Base-by-base conservation (phyloP, 352 stramenopile genomes). In the Globisporangium mamillatum region DNA sequence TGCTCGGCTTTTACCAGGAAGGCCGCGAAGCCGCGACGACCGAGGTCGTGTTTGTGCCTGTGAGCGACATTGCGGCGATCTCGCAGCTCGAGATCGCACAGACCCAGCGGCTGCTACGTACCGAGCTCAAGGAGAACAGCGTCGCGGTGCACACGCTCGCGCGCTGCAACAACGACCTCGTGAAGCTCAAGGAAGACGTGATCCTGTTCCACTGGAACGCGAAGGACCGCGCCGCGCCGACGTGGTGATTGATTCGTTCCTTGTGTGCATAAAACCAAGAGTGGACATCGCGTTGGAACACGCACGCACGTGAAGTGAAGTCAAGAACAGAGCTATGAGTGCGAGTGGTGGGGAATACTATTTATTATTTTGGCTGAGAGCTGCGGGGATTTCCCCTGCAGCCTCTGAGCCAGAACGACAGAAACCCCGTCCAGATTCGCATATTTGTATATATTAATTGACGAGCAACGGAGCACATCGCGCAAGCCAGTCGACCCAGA, bases 141-240 rank as follows among this genome's bases (percentile, higher is more conserved):
- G 78, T 68, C 48, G 83, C 83, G 1, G 83, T 94, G 32, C 80
- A 90, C 75, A 92, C 82, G 16, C 67, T 94, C 29, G 73, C 78
- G 52, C 73, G 80, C 16, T 92, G 83, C 78, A 91, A 86, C 73
- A 94, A 94, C 60, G 83, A 93, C 70, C 71, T 94, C 48, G 81
- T 90, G 54, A 93, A 94, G 70, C 76, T 94, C 46, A 92, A 93
- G 73, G 87, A 94, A 67, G 86, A 94, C 46, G 87, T 93, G 29
- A 91, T 94, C 48, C 77, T 94, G 32, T 94, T 91, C 71, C 81
- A 93, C 70, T 94, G 87, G 87, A 91, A 93, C 60, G 84, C 80
- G 8, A 91, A 92, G 67, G 85, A 91, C 60, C 75, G 78, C 52
- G 70, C 74, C 16, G 80, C 82, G 3, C 72, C 75, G 10, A 72